These are phyloP conservation scores for Penicillium waksmanii DNA, from an alignment of 495 filamentous ascomycete genomes.

Conservation along the genomic window DNA sequence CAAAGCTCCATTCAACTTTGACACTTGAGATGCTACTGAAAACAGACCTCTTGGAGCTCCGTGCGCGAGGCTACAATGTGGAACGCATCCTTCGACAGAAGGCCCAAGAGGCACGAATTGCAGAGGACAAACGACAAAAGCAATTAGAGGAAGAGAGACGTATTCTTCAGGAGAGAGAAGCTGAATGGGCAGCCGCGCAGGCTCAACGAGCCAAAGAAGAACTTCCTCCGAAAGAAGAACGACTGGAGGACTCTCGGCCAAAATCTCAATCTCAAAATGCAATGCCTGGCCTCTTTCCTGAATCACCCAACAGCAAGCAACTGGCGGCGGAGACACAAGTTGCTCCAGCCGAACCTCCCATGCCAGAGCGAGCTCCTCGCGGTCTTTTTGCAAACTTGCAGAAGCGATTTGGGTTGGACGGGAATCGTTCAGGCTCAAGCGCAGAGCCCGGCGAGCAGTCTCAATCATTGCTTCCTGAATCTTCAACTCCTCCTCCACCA, in stretches of 20 bases:
- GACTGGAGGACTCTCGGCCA: constrained; percentile 21
- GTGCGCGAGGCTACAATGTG: constrained; percentile 89
- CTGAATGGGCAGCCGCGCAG: constrained; percentile 49
- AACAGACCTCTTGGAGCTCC: constrained; percentile 75
- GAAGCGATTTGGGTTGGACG: constrained; percentile 67
- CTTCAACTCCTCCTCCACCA: constrained; percentile 41
- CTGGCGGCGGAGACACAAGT: constrained; percentile 24
- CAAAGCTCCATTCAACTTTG: constrained; percentile 81
- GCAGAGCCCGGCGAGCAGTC: constrained; percentile 32
- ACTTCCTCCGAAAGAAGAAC: constrained; percentile 20
- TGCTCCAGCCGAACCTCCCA: constrained; percentile 21
- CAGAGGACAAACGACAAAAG: constrained; percentile 77
- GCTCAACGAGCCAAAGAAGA: constrained; percentile 37
- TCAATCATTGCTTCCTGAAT: constrained; percentile 26
- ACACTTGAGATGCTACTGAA: constrained; percentile 87
- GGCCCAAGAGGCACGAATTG: constrained; percentile 81
- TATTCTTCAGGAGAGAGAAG: constrained; percentile 64
- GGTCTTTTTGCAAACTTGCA: constrained; percentile 68
- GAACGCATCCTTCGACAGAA: constrained; percentile 85
- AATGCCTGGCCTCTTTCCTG: constrained; percentile 72
- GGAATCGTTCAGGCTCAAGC: constrained; percentile 32
- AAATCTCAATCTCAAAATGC: constrained; percentile 38
- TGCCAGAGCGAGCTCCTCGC: constrained; percentile 44
- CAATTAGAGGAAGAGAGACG: constrained; percentile 75
- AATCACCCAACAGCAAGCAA: constrained; percentile 57